phyloP scores from a whole-genome alignment of 805 yeast species.

The Soucietia sequanensis region DNA sequence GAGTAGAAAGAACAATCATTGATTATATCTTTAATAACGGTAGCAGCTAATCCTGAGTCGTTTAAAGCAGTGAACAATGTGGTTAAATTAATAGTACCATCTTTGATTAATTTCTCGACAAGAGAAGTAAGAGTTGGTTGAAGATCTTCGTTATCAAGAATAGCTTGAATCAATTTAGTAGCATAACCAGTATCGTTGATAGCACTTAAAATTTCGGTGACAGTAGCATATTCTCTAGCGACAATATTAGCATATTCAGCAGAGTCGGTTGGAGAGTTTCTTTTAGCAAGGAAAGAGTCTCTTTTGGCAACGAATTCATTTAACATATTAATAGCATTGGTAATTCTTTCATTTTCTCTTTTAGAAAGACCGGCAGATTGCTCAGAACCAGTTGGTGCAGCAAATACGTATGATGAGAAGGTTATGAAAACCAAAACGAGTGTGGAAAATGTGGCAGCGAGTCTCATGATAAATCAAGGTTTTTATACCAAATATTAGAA shows the following conservation, averaged over 20 bases:
- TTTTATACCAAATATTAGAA: no score
- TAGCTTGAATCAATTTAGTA: slow-evolving; percentile 30
- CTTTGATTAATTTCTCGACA: slow-evolving; percentile 27
- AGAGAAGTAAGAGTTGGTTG: slow-evolving; percentile 27
- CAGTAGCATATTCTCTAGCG: slow-evolving; percentile 39
- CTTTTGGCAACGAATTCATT: slow-evolving; percentile 30
- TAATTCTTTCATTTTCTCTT: slow-evolving; percentile 22
- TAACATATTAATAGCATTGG: slow-evolving; percentile 26
- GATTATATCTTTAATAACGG: slow-evolving; percentile 34
- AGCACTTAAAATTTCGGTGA: slow-evolving; percentile 38
- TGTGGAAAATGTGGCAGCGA: slow-evolving; percentile 20
- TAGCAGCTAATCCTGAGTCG: slow-evolving; percentile 41
- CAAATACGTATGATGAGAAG: slow-evolving; percentile 18
- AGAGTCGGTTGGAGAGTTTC: no score
- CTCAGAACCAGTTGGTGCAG: slow-evolving; percentile 21
- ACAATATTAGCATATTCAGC: no score
- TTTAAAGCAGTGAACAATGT: slow-evolving; percentile 39
- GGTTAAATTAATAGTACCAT: slow-evolving; percentile 29
- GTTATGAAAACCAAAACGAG: slow-evolving; percentile 12
- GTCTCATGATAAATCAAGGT: slow-evolving; percentile 16
- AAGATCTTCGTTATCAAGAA: slow-evolving; percentile 32
- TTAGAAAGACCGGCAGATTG: slow-evolving; percentile 8
- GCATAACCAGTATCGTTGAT: slow-evolving; percentile 37
- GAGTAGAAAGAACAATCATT: slow-evolving; percentile 39
- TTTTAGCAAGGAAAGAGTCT: slow-evolving; percentile 13